Percentiles rank a stretch among this genome's conserved stretches.
Evolutionary conservation across 176 grass and related monocot species (phyloP).

Genomic region (Cymbopogon citratus): DNA sequence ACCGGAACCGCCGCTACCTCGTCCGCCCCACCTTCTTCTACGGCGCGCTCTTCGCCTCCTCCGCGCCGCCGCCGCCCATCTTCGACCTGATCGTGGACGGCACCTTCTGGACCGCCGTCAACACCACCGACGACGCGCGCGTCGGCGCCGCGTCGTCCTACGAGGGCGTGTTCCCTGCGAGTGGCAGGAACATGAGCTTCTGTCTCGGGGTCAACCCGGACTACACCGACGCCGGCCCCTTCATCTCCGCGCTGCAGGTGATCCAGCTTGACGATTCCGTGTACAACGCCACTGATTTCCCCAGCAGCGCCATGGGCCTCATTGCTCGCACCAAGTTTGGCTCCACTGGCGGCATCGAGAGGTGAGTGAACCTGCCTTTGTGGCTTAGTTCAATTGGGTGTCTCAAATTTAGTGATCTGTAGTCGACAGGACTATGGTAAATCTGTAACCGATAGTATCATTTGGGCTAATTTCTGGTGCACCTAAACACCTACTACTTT

Average conservation of each 20-base stretch:
- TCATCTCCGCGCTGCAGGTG: conserved; percentile 80
- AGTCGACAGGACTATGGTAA: background rate
- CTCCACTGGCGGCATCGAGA: conserved; percentile 48
- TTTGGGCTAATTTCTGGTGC: background rate
- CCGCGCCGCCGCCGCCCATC: conserved; percentile 34
- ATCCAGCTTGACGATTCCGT: conserved; percentile 69
- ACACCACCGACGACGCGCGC: conserved; percentile 59
- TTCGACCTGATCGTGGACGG: conserved; percentile 89
- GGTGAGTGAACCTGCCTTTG: conserved; percentile 25
- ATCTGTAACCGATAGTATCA: background rate
- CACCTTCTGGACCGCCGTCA: conserved; percentile 75
- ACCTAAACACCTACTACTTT: background rate
- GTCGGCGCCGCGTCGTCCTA: conserved; percentile 70
- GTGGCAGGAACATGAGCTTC: conserved; percentile 51
- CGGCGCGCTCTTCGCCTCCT: conserved; percentile 11
- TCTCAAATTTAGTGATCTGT: background rate
- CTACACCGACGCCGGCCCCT: conserved; percentile 63
- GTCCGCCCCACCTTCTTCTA: conserved; percentile 85
- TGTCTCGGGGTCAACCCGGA: conserved; percentile 62
- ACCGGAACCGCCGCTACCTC: conserved; percentile 59
- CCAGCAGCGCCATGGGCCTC: conserved; percentile 62
- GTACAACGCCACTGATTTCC: conserved; percentile 80
- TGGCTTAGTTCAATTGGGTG: background rate
- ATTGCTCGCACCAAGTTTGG: conserved; percentile 86
- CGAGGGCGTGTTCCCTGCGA: conserved; percentile 72